Conservation (phyloP, 768 basidiomycete genomes). For the Serendipita sp. region DNA sequence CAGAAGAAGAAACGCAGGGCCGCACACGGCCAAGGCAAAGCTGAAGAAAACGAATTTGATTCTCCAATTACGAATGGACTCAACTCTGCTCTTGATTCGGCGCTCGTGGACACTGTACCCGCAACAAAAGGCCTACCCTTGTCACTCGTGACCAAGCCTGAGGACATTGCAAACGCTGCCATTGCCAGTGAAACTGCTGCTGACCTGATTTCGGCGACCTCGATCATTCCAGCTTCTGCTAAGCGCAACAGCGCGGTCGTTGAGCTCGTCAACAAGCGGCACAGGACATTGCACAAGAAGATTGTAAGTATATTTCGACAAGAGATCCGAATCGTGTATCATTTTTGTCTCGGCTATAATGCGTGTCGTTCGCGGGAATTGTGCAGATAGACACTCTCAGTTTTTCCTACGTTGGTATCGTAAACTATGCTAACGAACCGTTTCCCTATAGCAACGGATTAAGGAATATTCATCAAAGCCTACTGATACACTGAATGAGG, state of each 20-base stretch:
- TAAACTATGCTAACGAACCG: neutral
- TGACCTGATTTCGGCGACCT: constrained; percentile 27
- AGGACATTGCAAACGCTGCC: constrained; percentile 5
- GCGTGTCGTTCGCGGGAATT: neutral
- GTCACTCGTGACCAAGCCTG: constrained; percentile 27
- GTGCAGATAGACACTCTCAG: neutral
- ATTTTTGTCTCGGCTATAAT: neutral
- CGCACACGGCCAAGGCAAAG: constrained; percentile 21
- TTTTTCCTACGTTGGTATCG: neutral
- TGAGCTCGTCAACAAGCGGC: constrained; percentile 64
- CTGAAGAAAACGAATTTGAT: constrained; percentile 30
- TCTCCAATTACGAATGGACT: constrained; percentile 26
- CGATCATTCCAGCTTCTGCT: constrained; percentile 18
- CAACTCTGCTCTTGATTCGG: constrained; percentile 31
- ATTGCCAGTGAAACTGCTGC: neutral
- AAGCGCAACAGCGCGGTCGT: constrained; percentile 51
- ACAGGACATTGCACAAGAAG: constrained; percentile 68
- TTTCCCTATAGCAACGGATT: constrained; percentile 45
- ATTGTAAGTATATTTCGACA: constrained; percentile 38
- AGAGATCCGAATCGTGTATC: neutral
- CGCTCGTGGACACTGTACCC: constrained; percentile 36
- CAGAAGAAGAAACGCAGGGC: constrained; percentile 45
- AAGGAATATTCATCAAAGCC: constrained; percentile 52
- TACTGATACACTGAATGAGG: constrained; percentile 65
- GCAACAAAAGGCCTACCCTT: constrained; percentile 34